Base-by-base conservation (phyloP, 345 rosid genomes). In the Pugionium dolabratum region DNA sequence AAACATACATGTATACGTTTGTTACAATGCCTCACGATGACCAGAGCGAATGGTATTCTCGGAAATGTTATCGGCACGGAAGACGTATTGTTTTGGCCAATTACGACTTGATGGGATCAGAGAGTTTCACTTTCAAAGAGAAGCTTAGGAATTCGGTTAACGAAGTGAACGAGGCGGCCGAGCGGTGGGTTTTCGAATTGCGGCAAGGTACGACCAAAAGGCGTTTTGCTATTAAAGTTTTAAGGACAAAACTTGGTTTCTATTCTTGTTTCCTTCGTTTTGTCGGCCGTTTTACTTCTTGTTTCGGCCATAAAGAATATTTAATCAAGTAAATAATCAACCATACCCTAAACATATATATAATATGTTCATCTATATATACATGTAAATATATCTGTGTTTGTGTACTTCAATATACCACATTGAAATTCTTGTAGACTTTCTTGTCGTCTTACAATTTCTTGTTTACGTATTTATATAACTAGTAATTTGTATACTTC, bases 171-270 rank as follows among this genome's bases (percentile, higher is more conserved):
- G 58, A 66, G 28, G 45, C 51, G 1, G 68, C 63, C 4, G 67
- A 67, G 39, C 72, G 5, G 11, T 66, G 62, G 63, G 52, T 67
- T 54, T 60, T 7, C 4, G 77, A 73, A 5, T 49, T 73, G 39
- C 56, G 67, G 3, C 66, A 54, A 36, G 63, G 72, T 59, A 39
- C 67, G 32, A 53, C 55, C 50, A 73, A 66, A 54, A 59, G 76
- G 31, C 76, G 72, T 59, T 73, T 73, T 26, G 76, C 76, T 37
- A 73, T 73, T 11, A 66, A 67, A 37, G 72, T 73, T 53, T 66
- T 66, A 11, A 59, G 67, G 67, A 59, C 70, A 36, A 73, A 73
- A 60, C 49, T 66, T 26, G 62, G 51, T 9, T 31, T 73, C 3
- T 52, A 59, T 27, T 52, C 67, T 52, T 73, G 46, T 18, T 66